Conservation (phyloP, 139 green algal genomes). For the Chlorella ohadii region DNA sequence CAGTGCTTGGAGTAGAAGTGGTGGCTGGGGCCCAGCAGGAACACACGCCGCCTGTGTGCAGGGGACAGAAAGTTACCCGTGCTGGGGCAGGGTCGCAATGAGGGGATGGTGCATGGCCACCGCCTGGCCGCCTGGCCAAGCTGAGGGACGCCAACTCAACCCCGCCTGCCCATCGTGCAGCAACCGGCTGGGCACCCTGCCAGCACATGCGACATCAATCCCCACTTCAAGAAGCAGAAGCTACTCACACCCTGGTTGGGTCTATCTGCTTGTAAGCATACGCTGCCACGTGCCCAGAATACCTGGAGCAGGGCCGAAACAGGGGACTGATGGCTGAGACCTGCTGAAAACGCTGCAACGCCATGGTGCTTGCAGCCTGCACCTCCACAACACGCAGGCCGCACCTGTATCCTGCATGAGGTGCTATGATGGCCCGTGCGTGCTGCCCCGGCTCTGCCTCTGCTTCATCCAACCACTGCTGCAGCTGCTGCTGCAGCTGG, state of each 20-base stretch:
- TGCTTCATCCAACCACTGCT: conserved; percentile 35
- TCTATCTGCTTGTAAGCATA: conserved; percentile 84
- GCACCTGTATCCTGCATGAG: conserved; percentile 83
- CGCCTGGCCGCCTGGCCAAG: too few species aligned
- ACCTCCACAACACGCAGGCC: neutral
- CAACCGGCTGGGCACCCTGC: too few species aligned
- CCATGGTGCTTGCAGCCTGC: neutral
- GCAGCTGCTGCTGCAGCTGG: conserved; percentile 54
- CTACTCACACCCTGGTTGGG: conserved; percentile 70
- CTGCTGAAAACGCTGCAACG: too few species aligned
- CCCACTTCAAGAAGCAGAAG: too few species aligned
- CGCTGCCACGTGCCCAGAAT: conserved; percentile 88
- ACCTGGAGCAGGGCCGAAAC: conserved; percentile 33
- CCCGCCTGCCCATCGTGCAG: too few species aligned
- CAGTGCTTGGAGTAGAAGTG: conserved; percentile 86
- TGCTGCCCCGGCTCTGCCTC: conserved; percentile 28
- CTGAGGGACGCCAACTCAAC: too few species aligned
- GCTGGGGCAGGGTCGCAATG: too few species aligned
- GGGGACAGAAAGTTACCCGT: too few species aligned
- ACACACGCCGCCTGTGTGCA: conserved; percentile 74
- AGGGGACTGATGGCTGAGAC: too few species aligned
- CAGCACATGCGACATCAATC: too few species aligned
- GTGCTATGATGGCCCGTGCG: conserved; percentile 74
- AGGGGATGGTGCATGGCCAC: too few species aligned
- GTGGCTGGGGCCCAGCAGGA: conserved; percentile 92